These are phyloP conservation scores for Diplodia scrobiculata DNA, from an alignment of 2,329 filamentous ascomycete genomes.

Conservation along the genomic window DNA sequence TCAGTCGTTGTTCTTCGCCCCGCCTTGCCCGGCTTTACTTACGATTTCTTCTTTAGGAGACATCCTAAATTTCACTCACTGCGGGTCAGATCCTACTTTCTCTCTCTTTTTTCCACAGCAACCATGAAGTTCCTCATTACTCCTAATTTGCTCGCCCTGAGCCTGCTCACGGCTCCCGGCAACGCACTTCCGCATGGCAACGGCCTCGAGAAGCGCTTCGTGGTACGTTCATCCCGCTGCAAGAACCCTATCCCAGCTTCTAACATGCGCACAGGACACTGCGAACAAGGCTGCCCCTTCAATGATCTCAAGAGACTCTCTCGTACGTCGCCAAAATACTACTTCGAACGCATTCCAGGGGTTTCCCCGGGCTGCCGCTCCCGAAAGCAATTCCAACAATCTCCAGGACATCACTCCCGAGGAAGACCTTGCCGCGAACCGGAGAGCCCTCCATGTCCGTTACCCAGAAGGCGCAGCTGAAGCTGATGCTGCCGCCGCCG, in stretches of 20 bases:
- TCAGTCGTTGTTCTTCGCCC: conserved; percentile 14
- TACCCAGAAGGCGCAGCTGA: background rate
- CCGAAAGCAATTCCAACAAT: conserved; percentile 10
- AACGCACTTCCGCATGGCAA: conserved; percentile 17
- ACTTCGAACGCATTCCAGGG: conserved; percentile 16
- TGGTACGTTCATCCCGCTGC: background rate
- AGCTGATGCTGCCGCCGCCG: background rate
- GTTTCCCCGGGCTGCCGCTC: background rate
- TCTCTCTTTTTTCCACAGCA: background rate
- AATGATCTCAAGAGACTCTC: background rate
- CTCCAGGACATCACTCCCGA: conserved; percentile 7
- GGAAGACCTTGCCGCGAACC: conserved; percentile 12
- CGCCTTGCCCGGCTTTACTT: conserved; percentile 1
- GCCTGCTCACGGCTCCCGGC: conserved; percentile 2
- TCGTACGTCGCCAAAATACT: conserved; percentile 14
- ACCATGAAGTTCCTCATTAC: conserved; percentile 13
- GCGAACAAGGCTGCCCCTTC: conserved; percentile 8
- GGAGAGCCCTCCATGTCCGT: conserved; percentile 5
- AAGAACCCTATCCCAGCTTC: background rate
- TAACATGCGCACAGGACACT: background rate
- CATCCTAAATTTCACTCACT: conserved; percentile 12
- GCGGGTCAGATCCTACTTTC: conserved; percentile 13
- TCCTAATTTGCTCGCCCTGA: conserved; percentile 11
- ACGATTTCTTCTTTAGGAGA: conserved; percentile 17
- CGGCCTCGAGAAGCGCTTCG: conserved; percentile 10